Percentiles rank a stretch among this genome's conserved stretches.
phyloP scores from a whole-genome alignment of 352 stramenopile genomes.

The Pythium grandisporangium region DNA sequence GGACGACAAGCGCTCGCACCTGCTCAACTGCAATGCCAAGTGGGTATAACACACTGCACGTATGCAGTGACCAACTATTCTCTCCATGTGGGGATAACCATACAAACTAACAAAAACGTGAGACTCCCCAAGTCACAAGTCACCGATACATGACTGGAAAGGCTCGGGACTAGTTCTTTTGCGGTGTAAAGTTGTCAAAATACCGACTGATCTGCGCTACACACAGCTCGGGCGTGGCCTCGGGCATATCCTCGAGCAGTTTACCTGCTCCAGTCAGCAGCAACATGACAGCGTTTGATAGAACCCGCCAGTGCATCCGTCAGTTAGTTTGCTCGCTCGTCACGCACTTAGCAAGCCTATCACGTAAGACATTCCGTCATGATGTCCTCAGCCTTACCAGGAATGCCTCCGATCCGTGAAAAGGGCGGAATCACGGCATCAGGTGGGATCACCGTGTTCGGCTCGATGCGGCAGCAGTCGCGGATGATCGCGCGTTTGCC shows the following conservation, averaged over 20 bases:
- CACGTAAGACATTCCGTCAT: not conserved
- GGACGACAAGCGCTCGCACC: slow-evolving; percentile 45
- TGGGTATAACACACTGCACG: too few species aligned
- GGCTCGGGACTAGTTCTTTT: slow-evolving; percentile 10
- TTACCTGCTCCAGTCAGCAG: too few species aligned
- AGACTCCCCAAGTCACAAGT: too few species aligned
- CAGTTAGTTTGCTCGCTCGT: too few species aligned
- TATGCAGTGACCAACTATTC: too few species aligned
- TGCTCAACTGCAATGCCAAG: slow-evolving; percentile 76
- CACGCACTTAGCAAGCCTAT: too few species aligned
- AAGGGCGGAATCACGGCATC: slow-evolving; percentile 75
- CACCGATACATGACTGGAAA: not conserved
- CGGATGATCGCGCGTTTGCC: slow-evolving; percentile 78
- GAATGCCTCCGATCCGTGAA: slow-evolving; percentile 59
- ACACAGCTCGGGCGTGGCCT: slow-evolving; percentile 70
- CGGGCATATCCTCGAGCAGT: slow-evolving; percentile 67
- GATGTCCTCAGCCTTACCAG: slow-evolving; percentile 23
- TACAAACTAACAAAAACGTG: too few species aligned
- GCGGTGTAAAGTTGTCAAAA: slow-evolving; percentile 76
- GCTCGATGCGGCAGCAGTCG: slow-evolving; percentile 78
- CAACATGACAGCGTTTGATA: too few species aligned
- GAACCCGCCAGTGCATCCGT: slow-evolving; percentile 2
- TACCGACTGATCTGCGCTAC: slow-evolving; percentile 69
- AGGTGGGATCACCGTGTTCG: slow-evolving; percentile 68
- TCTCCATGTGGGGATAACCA: too few species aligned